These are phyloP conservation scores for Chlorella variabilis DNA, from an alignment of 163 green algal species.

Conservation along the genomic window DNA sequence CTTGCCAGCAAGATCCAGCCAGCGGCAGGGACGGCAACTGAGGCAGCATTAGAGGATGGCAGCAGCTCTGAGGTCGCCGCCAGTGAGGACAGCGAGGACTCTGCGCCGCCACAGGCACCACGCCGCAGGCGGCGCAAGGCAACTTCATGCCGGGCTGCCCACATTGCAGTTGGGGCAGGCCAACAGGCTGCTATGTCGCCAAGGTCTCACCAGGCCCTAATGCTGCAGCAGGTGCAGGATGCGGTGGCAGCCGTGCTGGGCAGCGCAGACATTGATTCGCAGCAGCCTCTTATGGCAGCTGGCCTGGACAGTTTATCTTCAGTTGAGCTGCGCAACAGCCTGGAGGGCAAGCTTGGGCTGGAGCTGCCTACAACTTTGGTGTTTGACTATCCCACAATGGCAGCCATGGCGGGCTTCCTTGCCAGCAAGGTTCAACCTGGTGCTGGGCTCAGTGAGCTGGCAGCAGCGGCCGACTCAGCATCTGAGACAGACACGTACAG, in stretches of 20 bases:
- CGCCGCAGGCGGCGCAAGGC: neutral
- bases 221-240: slow-evolving; percentile 42
- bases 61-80: neutral
- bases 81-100: neutral
- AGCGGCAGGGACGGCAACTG: neutral
- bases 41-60: too few relatives aligned
- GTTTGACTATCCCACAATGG: slow-evolving; percentile 83
- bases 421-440: slow-evolving; percentile 3
- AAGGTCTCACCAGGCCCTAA: slow-evolving; percentile 38
- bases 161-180: neutral
- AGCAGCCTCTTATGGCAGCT: slow-evolving; percentile 69
- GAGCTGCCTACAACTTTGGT: slow-evolving; percentile 70
- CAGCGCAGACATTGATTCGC: slow-evolving; percentile 5
- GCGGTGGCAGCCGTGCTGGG: slow-evolving; percentile 45
- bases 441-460: neutral
- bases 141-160: too few relatives aligned
- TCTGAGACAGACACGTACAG: neutral
- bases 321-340: slow-evolving; percentile 72
- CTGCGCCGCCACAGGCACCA: neutral
- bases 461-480: neutral
- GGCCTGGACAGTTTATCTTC: slow-evolving; percentile 76
- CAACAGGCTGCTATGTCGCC: neutral
- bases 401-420: slow-evolving; percentile 55
- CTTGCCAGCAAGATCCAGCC: slow-evolving; percentile 18
- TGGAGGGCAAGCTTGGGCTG: slow-evolving; percentile 58